Evolutionary conservation across 768 basidiomycete genomes (phyloP).

Genomic region (Auricularia cornea): DNA sequence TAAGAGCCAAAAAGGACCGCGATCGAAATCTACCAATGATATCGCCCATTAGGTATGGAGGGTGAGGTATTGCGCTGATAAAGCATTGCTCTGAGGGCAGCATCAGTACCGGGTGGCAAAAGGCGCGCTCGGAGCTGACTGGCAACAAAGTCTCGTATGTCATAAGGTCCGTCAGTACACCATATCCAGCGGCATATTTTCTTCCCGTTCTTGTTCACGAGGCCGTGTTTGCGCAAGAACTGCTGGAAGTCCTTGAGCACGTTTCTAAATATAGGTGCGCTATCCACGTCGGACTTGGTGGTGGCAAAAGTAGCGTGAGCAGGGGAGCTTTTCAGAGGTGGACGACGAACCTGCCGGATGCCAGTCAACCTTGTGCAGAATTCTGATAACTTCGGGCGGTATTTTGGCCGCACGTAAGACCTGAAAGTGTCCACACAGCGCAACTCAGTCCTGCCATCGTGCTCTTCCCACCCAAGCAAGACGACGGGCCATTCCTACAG

Average conservation of each 20-base stretch:
- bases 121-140: conserved; percentile 21
- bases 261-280: conserved; percentile 64
- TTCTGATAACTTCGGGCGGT: conserved; percentile 68
- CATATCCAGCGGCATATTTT: conserved; percentile 61
- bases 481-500: conserved; percentile 87
- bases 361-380: conserved; percentile 89
- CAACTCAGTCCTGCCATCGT: conserved; percentile 42
- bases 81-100: not conserved
- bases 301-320: conserved; percentile 4
- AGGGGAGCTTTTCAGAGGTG: conserved; percentile 5
- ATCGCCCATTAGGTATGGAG: not conserved
- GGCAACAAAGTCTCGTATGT: conserved; percentile 75
- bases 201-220: conserved; percentile 51
- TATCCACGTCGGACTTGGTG: conserved; percentile 69
- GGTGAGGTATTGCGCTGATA: not conserved
- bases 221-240: conserved; percentile 63
- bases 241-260: conserved; percentile 53
- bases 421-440: conserved; percentile 76
- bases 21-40: not conserved
- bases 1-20: not conserved
- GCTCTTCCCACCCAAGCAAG: conserved; percentile 75
- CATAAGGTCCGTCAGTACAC: conserved; percentile 81
- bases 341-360: conserved; percentile 71
- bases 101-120: not conserved
- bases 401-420: conserved; percentile 78